Conservation (phyloP, 2,329 filamentous ascomycete genomes). For the Pseudogymnoascus sp. region DNA sequence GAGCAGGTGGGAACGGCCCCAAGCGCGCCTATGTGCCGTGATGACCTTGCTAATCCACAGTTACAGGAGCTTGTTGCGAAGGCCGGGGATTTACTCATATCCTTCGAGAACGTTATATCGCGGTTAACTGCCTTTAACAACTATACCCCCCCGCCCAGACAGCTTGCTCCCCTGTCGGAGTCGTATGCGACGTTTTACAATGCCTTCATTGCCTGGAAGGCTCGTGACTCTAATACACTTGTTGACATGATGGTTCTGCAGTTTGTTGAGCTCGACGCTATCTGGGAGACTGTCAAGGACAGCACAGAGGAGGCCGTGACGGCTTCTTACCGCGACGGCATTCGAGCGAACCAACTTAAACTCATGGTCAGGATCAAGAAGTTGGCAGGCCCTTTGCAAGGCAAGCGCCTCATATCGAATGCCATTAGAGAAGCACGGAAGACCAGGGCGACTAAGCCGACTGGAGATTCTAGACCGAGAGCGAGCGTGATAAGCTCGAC, state of each 20-base stretch:
- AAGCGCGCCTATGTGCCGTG: constrained; percentile 38
- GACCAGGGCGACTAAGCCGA: constrained; percentile 55
- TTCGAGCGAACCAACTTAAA: constrained; percentile 72
- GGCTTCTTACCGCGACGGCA: constrained; percentile 69
- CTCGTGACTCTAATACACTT: constrained; percentile 66
- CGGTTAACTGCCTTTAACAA: constrained; percentile 58
- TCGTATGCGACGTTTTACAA: constrained; percentile 67
- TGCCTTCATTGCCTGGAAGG: constrained; percentile 77
- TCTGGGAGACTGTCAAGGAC: constrained; percentile 75
- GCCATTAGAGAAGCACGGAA: constrained; percentile 66
- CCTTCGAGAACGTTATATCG: constrained; percentile 66
- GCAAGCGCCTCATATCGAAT: constrained; percentile 64
- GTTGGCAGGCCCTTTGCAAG: constrained; percentile 62
- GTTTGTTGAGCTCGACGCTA: constrained; percentile 75
- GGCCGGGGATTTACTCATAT: constrained; percentile 66
- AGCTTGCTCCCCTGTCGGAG: constrained; percentile 56
- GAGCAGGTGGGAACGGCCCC: constrained; percentile 44
- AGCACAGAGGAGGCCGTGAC: constrained; percentile 65
- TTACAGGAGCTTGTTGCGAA: constrained; percentile 67
- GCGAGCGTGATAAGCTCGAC: constrained; percentile 43
- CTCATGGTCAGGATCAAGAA: constrained; percentile 72
- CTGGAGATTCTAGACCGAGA: constrained; percentile 62
- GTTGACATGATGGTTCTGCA: constrained; percentile 81
- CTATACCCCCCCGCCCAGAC: constrained; percentile 55
- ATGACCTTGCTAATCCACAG: constrained; percentile 52